Base-by-base conservation (phyloP, 2,329 filamentous ascomycete genomes). In the Trichoderma sp. region DNA sequence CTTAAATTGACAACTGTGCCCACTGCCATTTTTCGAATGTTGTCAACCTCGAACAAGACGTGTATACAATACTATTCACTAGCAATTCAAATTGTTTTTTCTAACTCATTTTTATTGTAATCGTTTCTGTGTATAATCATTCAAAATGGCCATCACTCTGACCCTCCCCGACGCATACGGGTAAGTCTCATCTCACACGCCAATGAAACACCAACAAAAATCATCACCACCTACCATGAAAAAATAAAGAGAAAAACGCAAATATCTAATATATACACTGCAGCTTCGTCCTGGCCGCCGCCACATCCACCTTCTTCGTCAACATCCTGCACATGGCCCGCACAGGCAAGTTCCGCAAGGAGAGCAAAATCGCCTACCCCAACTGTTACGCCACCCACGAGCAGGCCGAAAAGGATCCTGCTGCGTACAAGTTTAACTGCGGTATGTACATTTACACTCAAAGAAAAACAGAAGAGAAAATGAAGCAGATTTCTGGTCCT, bases 361-460 rank as follows among this genome's bases (percentile, higher is more conserved):
- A 81, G 26, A 85, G 86, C 75, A 84, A 85, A 15, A 78, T 91
- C 76, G 77, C 80, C 57, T 91, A 91, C 76, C 90, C 90, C 30
- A 84, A 82, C 67, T 76, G 86, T 57, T 91, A 91, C 76, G 89
- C 87, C 61, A 82, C 81, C 39, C 79, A 84, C 47, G 87, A 90
- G 75, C 81, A 85, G 58, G 87, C 87, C 24, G 83, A 82, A 34
- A 87, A 88, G 81, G 83, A 89, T 77, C 82, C 83, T 61, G 84
- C 84, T 63, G 88, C 86, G 57, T 86, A 81, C 79, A 78, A 79
- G 68, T 91, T 92, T 83, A 92, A 92, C 84, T 91, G 89, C 82
- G 87, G 85, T 86, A 79, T 30, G 82, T 78, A 18, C 4, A 6
- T 18, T 8, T 6, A 30, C 30, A 30, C 1, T 30, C 28, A 30